A percentile compares a stretch with the other conserved stretches of the same genome.
These are phyloP conservation scores for Sphenostylis stenocarpa DNA, from an alignment of 306 rosid genomes.

Conservation along the genomic window DNA sequence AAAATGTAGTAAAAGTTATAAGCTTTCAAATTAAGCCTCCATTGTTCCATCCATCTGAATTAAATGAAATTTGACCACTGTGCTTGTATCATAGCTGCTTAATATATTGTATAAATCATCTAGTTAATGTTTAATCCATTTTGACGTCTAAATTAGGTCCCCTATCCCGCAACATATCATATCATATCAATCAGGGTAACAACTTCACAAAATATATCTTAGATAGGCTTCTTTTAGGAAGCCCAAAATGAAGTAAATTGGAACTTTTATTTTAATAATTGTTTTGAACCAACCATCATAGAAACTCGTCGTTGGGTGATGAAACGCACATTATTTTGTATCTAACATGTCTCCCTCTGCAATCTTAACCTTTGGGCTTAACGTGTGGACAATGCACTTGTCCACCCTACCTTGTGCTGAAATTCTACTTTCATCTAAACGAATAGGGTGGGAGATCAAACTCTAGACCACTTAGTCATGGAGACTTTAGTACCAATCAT, in stretches of 20 bases:
- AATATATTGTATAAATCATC: background rate
- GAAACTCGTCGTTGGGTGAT: background rate
- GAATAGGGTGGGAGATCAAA: background rate
- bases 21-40: background rate
- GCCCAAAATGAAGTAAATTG: background rate
- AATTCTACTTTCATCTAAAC: background rate
- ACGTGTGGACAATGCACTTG: background rate
- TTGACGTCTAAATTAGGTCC: conserved; percentile 10
- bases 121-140: background rate
- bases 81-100: conserved; percentile 15
- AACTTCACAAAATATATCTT: background rate
- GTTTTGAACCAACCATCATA: background rate
- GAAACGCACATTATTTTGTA: background rate
- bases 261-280: background rate
- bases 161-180: background rate
- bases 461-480: background rate
- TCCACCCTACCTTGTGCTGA: background rate
- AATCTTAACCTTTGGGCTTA: background rate
- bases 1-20: background rate
- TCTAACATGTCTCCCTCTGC: background rate
- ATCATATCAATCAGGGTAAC: background rate
- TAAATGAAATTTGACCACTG: background rate
- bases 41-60: background rate
- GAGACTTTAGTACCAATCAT: background rate
- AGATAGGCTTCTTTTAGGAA: background rate